phyloP scores from a whole-genome alignment of 1,284 basidiomycete genomes.

The Apiotrichum laibachii region DNA sequence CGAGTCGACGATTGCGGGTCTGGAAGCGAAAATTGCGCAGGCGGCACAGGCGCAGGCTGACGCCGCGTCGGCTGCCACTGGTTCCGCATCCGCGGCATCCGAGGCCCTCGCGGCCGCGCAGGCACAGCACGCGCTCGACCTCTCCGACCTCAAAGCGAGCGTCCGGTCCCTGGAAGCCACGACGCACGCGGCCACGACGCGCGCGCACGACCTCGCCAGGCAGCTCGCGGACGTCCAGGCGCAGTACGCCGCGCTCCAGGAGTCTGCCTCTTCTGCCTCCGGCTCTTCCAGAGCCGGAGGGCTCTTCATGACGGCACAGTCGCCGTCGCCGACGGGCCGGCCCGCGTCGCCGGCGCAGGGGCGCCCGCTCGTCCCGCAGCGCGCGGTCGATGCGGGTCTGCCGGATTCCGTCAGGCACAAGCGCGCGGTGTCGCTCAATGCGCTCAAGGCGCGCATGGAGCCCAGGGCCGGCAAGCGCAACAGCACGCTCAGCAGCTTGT shows the following conservation, averaged over 20 bases:
- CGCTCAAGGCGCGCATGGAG: slow-evolving; percentile 81
- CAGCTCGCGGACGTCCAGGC: slow-evolving; percentile 52
- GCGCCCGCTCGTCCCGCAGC: background rate
- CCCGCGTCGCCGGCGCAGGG: background rate
- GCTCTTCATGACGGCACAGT: slow-evolving; percentile 7
- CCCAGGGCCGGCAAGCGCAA: slow-evolving; percentile 1
- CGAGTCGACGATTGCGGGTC: slow-evolving; percentile 2
- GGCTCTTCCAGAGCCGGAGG: slow-evolving; percentile 3
- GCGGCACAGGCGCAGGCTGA: background rate
- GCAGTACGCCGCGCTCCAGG: slow-evolving; percentile 14
- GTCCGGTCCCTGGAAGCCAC: slow-evolving; percentile 70
- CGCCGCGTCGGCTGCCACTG: background rate
- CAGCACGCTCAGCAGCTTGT: slow-evolving; percentile 5
- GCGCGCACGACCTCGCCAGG: slow-evolving; percentile 67
- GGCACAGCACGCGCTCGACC: slow-evolving; percentile 71
- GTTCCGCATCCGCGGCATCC: background rate
- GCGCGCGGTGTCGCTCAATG: slow-evolving; percentile 75
- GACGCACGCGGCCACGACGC: slow-evolving; percentile 68
- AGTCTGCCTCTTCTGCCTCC: background rate
- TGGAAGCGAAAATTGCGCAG: background rate
- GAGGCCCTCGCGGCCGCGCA: slow-evolving; percentile 33
- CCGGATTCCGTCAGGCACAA: slow-evolving; percentile 76
- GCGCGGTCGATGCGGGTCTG: slow-evolving; percentile 60
- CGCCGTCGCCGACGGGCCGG: background rate
- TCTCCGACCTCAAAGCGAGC: slow-evolving; percentile 71